Evolutionary conservation across 352 stramenopile genomes (phyloP).

Genomic region (Phytopythium helicoides): DNA sequence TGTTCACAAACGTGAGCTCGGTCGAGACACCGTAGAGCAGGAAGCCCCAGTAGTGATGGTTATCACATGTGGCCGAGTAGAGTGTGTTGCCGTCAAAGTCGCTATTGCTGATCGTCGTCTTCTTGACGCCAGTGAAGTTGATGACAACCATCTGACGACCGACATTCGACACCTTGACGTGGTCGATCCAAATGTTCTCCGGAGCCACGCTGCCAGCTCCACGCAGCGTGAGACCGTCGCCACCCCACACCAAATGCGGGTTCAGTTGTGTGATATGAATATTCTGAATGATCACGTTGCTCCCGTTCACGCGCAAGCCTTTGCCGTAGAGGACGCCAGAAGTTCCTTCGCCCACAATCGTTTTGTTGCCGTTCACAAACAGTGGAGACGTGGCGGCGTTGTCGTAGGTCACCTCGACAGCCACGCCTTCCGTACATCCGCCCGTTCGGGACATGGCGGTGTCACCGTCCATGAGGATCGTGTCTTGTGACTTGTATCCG

Average conservation of each 20-base stretch:
- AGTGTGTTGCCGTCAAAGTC: constrained; percentile 29
- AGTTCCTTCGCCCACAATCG: constrained; percentile 31
- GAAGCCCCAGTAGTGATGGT: constrained; percentile 44
- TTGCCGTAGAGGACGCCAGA: constrained; percentile 38
- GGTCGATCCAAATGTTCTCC: constrained; percentile 31
- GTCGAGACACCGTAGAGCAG: constrained; percentile 17
- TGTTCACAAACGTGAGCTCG: constrained; percentile 32
- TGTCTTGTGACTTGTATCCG: no score
- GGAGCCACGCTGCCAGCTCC: constrained; percentile 6
- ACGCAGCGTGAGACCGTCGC: constrained; percentile 15
- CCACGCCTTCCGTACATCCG: constrained; percentile 24
- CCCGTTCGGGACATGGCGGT: constrained; percentile 22
- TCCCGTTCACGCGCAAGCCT: constrained; percentile 26
- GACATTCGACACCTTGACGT: constrained; percentile 26
- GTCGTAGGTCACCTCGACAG: constrained; percentile 33
- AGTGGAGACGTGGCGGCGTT: constrained; percentile 30
- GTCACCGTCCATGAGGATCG: constrained; percentile 1
- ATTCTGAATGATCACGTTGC: constrained; percentile 53
- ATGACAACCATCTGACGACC: constrained; percentile 38
- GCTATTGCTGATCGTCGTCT: constrained; percentile 39
- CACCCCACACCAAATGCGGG: constrained; percentile 21
- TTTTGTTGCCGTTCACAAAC: constrained; percentile 34
- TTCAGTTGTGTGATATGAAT: constrained; percentile 33
- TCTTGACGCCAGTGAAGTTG: constrained; percentile 28
- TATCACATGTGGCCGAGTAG: constrained; percentile 30